Percentiles rank a stretch among this genome's conserved stretches.
These are phyloP conservation scores for Colletotrichum horii DNA, from an alignment of 2,329 filamentous ascomycete species.

Conservation along the genomic window DNA sequence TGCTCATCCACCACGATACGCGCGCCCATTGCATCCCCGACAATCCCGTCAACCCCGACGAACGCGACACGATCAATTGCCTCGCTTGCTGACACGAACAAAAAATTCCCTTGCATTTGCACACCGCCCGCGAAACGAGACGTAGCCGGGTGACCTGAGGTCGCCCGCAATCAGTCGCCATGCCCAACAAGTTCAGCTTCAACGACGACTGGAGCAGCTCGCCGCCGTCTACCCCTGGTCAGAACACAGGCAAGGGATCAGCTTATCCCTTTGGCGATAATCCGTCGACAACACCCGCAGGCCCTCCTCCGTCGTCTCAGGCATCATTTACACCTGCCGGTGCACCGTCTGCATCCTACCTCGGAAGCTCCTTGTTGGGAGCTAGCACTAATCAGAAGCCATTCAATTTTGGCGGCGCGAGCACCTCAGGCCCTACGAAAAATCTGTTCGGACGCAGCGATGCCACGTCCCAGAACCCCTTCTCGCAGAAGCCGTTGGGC, in stretches of 20 bases:
- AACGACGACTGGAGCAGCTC: conserved; percentile 45
- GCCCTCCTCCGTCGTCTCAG: conserved; percentile 55
- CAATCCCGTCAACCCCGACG: background rate
- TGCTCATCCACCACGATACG: background rate
- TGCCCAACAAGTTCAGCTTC: conserved; percentile 47
- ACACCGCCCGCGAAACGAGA: background rate
- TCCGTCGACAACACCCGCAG: conserved; percentile 59
- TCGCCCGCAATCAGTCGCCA: conserved; percentile 27
- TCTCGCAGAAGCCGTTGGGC: conserved; percentile 49
- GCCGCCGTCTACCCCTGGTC: conserved; percentile 53
- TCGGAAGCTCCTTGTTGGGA: conserved; percentile 60
- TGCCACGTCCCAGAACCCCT: conserved; percentile 42
- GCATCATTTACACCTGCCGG: conserved; percentile 62
- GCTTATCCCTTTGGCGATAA: conserved; percentile 46
- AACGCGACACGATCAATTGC: background rate
- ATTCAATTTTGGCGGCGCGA: conserved; percentile 41
- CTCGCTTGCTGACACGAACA: background rate
- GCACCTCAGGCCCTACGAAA: conserved; percentile 32
- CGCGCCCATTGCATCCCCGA: background rate
- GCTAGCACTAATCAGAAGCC: conserved; percentile 44
- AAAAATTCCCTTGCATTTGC: background rate
- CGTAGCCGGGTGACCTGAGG: conserved; percentile 14
- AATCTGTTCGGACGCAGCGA: conserved; percentile 43
- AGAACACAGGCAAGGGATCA: background rate
- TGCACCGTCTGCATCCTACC: conserved; percentile 58